Evolutionary conservation across 441 rosid species (phyloP).

Genomic region (Pelargonium citronellum): DNA sequence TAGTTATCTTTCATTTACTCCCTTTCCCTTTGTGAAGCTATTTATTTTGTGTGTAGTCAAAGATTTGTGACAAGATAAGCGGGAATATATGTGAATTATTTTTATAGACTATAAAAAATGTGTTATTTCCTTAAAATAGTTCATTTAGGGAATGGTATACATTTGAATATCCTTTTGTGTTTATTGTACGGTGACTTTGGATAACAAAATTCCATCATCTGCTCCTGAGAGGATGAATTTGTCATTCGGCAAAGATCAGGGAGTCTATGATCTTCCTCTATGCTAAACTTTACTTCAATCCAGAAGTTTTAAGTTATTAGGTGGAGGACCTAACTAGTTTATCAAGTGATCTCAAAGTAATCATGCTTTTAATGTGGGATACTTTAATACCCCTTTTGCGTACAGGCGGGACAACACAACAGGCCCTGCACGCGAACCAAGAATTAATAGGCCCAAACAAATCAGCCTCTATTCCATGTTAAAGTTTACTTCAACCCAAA

Average conservation of each 20-base stretch:
- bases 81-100: not conserved
- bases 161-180: not conserved
- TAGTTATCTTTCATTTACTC: not conserved
- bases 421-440: too few species aligned
- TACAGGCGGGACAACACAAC: too few species aligned
- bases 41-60: not conserved
- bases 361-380: too few species aligned
- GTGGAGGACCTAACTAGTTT: too few species aligned
- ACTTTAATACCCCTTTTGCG: too few species aligned
- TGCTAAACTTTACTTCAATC: too few species aligned
- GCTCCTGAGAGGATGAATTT: constrained; percentile 5
- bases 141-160: not conserved
- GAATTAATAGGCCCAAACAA: too few species aligned
- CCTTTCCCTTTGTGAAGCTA: not conserved
- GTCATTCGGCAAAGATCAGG: not conserved
- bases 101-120: not conserved
- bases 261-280: not conserved
- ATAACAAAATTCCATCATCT: not conserved
- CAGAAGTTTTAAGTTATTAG: too few species aligned
- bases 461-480: too few species aligned
- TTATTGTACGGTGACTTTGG: not conserved
- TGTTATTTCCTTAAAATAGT: too few species aligned
- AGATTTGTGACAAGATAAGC: not conserved
- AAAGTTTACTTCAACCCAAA: too few species aligned
- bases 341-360: too few species aligned